Conservation (phyloP, 2,329 filamentous ascomycete genomes). For the Epicoccum nigrum region DNA sequence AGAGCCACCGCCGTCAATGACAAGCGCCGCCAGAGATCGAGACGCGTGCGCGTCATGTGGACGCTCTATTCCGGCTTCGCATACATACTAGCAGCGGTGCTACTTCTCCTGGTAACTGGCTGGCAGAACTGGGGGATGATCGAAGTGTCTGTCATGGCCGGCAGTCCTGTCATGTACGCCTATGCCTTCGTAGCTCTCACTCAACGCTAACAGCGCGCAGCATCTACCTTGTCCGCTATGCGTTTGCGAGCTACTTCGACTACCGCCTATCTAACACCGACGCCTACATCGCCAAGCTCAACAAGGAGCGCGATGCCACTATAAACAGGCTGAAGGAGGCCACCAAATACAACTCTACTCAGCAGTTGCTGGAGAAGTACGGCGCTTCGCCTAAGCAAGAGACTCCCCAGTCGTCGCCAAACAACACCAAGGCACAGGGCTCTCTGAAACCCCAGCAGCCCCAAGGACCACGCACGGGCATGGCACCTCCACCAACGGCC, state of each 20-base stretch:
- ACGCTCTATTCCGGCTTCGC: constrained; percentile 90
- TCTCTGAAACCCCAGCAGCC: constrained; percentile 34
- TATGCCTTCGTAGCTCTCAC: neutral
- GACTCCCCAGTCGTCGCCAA: constrained; percentile 48
- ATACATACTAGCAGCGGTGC: constrained; percentile 84
- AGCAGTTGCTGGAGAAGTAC: constrained; percentile 93
- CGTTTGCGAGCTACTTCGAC: constrained; percentile 74
- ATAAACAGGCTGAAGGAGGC: constrained; percentile 94
- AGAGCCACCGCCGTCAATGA: constrained; percentile 77
- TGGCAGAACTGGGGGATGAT: constrained; percentile 75
- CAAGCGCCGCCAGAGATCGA: constrained; percentile 70
- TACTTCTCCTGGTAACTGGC: constrained; percentile 83
- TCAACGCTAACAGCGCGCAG: constrained; percentile 53
- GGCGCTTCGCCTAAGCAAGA: constrained; percentile 61
- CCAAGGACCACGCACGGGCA: constrained; percentile 55
- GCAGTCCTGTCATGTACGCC: constrained; percentile 76
- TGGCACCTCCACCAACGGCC: constrained; percentile 68
- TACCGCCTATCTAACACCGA: constrained; percentile 77
- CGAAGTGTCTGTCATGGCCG: constrained; percentile 80
- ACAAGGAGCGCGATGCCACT: constrained; percentile 80
- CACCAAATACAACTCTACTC: constrained; percentile 94
- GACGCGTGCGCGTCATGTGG: constrained; percentile 82
- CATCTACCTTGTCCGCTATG: constrained; percentile 77
- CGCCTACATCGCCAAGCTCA: constrained; percentile 72
- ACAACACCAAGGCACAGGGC: constrained; percentile 40